Percentiles rank a stretch among this genome's conserved stretches.
Conservation (phyloP, 805 yeast genomes). For the Myxozyma sirexii region DNA sequence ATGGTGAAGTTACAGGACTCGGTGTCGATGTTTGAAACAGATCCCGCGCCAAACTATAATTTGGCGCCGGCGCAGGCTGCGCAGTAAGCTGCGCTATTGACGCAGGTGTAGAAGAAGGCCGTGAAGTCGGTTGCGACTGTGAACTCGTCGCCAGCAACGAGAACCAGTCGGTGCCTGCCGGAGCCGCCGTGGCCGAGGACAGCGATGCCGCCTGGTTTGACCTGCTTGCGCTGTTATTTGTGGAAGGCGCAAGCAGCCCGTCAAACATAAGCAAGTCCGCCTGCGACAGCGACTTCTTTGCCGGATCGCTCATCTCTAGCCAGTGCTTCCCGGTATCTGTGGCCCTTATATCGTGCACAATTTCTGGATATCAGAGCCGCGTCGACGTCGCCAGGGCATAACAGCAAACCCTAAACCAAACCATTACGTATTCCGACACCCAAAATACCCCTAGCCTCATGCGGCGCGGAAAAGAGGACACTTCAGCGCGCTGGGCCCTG, state of each 20-base stretch:
- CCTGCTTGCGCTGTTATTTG: not conserved
- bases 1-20: not conserved
- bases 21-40: constrained; percentile 1
- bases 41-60: constrained; percentile 4
- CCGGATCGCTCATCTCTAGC: not conserved
- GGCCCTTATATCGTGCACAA: no score
- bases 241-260: constrained; percentile 16
- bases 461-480: constrained; percentile 15
- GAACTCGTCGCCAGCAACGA: constrained; percentile 12
- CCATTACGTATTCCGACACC: no score
- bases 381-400: not conserved
- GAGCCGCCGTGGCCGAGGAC: not conserved
- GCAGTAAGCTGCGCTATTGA: not conserved
- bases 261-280: constrained; percentile 31
- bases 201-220: not conserved
- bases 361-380: not conserved
- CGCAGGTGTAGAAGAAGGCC: not conserved
- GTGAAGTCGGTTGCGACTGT: not conserved
- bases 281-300: constrained; percentile 7
- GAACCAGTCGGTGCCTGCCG: constrained; percentile 17
- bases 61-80: constrained; percentile 5
- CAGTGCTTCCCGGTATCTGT: not conserved
- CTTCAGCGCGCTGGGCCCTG: not conserved
- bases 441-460: constrained; percentile 5
- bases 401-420: no score